Base-by-base conservation (phyloP, 495 filamentous ascomycete genomes). In the Penicillium ucsense region DNA sequence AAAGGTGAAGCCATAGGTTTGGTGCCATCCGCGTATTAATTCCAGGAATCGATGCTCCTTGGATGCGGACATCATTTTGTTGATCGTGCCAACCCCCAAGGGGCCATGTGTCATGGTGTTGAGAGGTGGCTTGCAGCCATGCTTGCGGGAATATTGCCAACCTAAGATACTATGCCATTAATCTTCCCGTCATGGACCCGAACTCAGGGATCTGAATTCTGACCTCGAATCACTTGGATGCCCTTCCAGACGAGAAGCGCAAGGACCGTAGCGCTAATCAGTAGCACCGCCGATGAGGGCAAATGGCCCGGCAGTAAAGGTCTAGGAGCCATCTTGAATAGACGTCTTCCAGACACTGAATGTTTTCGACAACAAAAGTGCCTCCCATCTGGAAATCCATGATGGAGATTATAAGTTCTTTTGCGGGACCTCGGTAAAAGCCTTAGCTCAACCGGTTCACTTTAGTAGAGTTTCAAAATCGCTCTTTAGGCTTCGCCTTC, bases 1-100 rank as follows among this genome's bases (percentile, higher is more conserved):
- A 34, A 53, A 53, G 4, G 47, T 53, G 45, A 44, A n/a, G 9
- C 49, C 44, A 12, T 51, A 51, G 12, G 10, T 9, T 32, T 5
- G 36, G 30, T 53, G 46, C 46, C 50, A 53, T 41, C 46, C 28
- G 20, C 41, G 50, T 6, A 53, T 11, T 29, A 38, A 46, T 27
- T 49, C 46, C 6, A 45, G 30, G 12, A 53, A 49, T 3, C 41
- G 41, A 20, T 49, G 11, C 6, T 49, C 38, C 6, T 28, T 34
- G 27, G 38, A 36, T 2, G 50, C 36, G 10, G 33, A 31, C 27
- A 45, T 12, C 47, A 53, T 45, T 20, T 49, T 37, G 1, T 28
- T 36, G 3, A 41, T n/a, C 46, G 49, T 45, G 3, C 50, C 41
- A 0, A 49, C 9, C 0, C 50, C 50, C 6, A 53, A 38, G 5